Evolutionary conservation across 164 flowering plant genomes (phyloP).

Genomic region (Hamamelis virginiana): DNA sequence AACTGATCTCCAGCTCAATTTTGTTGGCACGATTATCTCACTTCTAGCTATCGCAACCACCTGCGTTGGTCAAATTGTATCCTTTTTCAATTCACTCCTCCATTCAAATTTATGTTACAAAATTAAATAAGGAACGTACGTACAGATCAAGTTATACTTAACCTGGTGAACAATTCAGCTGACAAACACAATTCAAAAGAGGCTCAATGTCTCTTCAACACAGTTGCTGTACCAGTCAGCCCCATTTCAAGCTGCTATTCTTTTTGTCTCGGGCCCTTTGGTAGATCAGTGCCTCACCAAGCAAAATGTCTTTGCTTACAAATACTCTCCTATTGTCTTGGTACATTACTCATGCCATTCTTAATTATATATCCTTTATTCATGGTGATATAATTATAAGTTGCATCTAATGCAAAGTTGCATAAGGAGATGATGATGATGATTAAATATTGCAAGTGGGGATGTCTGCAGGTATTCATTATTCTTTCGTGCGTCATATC

Average conservation of each 20-base stretch:
- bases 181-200: conserved; percentile 96
- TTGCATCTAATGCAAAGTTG: no score
- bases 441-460: no score
- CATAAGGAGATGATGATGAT: no score
- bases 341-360: conserved; percentile 39
- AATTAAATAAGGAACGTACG: no score
- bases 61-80: conserved; percentile 97
- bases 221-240: conserved; percentile 95
- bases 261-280: conserved; percentile 88
- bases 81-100: conserved; percentile 26
- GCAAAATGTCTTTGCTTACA: conserved; percentile 77
- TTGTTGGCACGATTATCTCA: conserved; percentile 79
- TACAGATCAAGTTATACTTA: conserved; percentile 45
- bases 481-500: conserved; percentile 81
- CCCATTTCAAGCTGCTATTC: conserved; percentile 93
- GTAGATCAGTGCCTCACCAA: conserved; percentile 85
- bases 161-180: conserved; percentile 51
- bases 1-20: conserved; percentile 94
- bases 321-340: conserved; percentile 74
- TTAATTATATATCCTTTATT: not conserved
- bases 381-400: no score
- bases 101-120: not conserved
- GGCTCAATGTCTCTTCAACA: conserved; percentile 83
- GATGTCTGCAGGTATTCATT: conserved; percentile 63
- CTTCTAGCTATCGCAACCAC: conserved; percentile 92